Base-by-base conservation (phyloP, 2,329 filamentous ascomycete species). In the Hypoxylon sp. region DNA sequence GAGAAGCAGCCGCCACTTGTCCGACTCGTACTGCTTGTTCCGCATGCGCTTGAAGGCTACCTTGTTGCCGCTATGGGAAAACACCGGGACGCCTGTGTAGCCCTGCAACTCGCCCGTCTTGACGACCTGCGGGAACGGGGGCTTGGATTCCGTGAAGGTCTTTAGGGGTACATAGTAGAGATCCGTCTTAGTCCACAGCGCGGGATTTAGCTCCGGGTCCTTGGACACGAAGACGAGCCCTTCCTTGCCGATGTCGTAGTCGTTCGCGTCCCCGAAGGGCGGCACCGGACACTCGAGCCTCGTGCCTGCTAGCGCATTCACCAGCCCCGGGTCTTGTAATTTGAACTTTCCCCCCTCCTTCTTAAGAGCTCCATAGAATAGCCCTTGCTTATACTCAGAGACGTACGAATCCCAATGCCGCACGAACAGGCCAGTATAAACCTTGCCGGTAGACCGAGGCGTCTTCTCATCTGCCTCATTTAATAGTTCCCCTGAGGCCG, bases 321-420 rank as follows among this genome's bases (percentile, higher is more conserved):
- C 82, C 45, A 93, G 78, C 0, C 81, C 79, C 1, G 78, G 75
- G 2, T 75, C 71, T 45, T 80, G 78, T 14, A 87, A 78, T 24
- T 72, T 74, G 74, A 80, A 85, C n/a, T 69, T 58, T 12, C 70
- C 77, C 12, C 77, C 76, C 33, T 75, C 78, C 74, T 80, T 81
- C 69, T 78, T 69, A 24, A 71, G 64, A 3, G 72, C 69, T 4
- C 75, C 72, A 46, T 76, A 77, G 59, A 78, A 76, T 3, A 97
- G 83, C 2, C 90, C 85, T 72, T 89, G 90, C 65, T 85, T 87
- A 72, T 92, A 89, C 46, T 89, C 85, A 0, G 85, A 88, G 24
- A 89, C 82, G 79, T 90, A 96, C n/a, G 84, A 78, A 75, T 96
- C 92, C 93, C 93, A 96, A 73, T 96, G 92, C 12, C 93, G 87